These are phyloP conservation scores for Trebouxia gelatinosa DNA, from an alignment of 163 green algal genomes.

Conservation along the genomic window DNA sequence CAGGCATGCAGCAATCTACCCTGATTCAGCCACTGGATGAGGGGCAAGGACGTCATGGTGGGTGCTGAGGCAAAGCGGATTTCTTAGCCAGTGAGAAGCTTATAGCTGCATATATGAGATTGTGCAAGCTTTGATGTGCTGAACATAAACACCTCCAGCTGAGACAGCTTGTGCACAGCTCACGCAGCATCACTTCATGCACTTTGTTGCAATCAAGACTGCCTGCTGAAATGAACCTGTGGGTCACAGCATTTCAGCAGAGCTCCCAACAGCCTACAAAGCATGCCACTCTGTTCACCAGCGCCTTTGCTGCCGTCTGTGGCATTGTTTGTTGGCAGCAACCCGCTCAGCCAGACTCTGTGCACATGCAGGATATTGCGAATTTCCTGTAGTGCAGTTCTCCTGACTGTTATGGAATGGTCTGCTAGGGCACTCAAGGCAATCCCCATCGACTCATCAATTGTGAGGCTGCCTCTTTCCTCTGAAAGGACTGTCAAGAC, in stretches of 20 bases:
- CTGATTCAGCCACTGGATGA: too few species aligned
- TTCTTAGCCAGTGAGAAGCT: too few species aligned
- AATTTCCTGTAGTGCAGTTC: slow-evolving; percentile 55
- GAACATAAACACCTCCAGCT: too few species aligned
- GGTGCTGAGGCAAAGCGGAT: too few species aligned
- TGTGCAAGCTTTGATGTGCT: too few species aligned
- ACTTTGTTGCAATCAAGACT: too few species aligned
- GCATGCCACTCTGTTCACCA: slow-evolving; percentile 33
- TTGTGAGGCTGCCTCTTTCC: slow-evolving; percentile 44
- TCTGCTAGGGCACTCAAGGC: slow-evolving; percentile 57
- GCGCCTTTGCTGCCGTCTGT: background rate
- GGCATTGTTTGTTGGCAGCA: slow-evolving; percentile 41
- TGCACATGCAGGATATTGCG: slow-evolving; percentile 50
- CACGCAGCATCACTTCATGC: too few species aligned
- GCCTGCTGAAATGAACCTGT: too few species aligned
- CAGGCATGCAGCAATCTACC: too few species aligned
- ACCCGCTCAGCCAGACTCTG: slow-evolving; percentile 45
- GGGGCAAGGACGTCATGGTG: too few species aligned
- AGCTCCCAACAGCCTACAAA: slow-evolving; percentile 44
- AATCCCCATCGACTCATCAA: slow-evolving; percentile 42
- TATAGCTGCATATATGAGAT: too few species aligned
- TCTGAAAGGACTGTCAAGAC: slow-evolving; percentile 36
- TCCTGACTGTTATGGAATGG: slow-evolving; percentile 45
- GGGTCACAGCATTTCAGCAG: slow-evolving; percentile 56
- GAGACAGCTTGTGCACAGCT: too few species aligned